phyloP scores from a whole-genome alignment of 352 stramenopile species.

The Phytophthora melonis region DNA sequence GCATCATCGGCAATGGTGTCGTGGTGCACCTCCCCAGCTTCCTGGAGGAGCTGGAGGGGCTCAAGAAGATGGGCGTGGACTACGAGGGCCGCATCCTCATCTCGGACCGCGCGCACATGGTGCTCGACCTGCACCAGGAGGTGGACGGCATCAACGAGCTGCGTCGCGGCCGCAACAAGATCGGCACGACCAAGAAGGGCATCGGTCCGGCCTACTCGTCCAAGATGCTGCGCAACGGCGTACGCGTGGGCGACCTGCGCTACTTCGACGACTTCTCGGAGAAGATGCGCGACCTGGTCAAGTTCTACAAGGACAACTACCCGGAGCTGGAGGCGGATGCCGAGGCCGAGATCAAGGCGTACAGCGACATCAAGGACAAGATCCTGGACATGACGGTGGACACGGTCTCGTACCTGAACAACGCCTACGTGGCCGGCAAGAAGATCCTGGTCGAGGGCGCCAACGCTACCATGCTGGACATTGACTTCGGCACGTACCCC shows the following conservation, averaged over 20 bases:
- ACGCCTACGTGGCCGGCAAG: slow-evolving; percentile 95
- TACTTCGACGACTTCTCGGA: slow-evolving; percentile 91
- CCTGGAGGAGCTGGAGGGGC: slow-evolving; percentile 94
- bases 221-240: slow-evolving; percentile 98
- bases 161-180: slow-evolving; percentile 95
- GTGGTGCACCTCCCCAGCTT: slow-evolving; percentile 98
- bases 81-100: slow-evolving; percentile 96
- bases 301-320: slow-evolving; percentile 93
- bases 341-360: slow-evolving; percentile 89
- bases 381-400: slow-evolving; percentile 94
- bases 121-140: slow-evolving; percentile 99
- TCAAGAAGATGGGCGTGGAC: slow-evolving; percentile 91
- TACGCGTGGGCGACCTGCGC: slow-evolving; percentile 96
- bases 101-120: slow-evolving; percentile 98
- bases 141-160: slow-evolving; percentile 89
- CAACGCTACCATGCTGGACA: slow-evolving; percentile 99
- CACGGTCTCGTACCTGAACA: slow-evolving; percentile 97
- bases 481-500: slow-evolving; percentile 99
- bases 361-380: slow-evolving; percentile 81
- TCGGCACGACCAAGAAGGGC: slow-evolving; percentile 99
- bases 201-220: slow-evolving; percentile 99
- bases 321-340: slow-evolving; percentile 80
- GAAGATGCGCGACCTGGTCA: slow-evolving; percentile 93
- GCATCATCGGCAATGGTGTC: slow-evolving; percentile 99
- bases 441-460: slow-evolving; percentile 98